Percentiles rank a stretch among this genome's conserved stretches.
phyloP scores from a whole-genome alignment of 345 rosid species.

The Euphorbia lathyris region DNA sequence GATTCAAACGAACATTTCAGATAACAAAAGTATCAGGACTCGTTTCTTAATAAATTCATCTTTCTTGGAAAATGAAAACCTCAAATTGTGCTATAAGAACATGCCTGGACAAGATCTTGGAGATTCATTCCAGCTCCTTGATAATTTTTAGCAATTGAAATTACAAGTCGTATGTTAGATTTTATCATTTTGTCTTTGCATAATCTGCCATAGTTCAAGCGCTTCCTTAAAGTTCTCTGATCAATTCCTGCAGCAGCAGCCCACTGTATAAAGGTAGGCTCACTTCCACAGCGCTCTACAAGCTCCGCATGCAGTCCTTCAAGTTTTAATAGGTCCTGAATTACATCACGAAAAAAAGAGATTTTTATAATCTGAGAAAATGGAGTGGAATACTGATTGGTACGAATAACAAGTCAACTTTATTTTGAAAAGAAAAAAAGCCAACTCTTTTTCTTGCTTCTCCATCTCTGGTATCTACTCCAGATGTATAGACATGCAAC shows the following conservation, averaged over 20 bases:
- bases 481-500: neutral
- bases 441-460: neutral
- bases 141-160: slow-evolving; percentile 91
- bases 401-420: neutral
- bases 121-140: slow-evolving; percentile 88
- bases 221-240: slow-evolving; percentile 62
- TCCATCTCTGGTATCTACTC: neutral
- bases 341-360: neutral
- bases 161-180: slow-evolving; percentile 92
- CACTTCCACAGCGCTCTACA: slow-evolving; percentile 55
- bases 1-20: slow-evolving; percentile 22
- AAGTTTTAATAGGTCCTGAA: slow-evolving; percentile 78
- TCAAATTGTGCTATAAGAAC: slow-evolving; percentile 1
- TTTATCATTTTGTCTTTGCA: slow-evolving; percentile 96
- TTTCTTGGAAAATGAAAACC: neutral
- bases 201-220: slow-evolving; percentile 54
- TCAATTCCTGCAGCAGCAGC: slow-evolving; percentile 91
- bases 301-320: slow-evolving; percentile 79
- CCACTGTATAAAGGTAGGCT: slow-evolving; percentile 82
- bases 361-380: slow-evolving; percentile 20
- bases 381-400: neutral
- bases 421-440: neutral
- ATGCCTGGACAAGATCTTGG: slow-evolving; percentile 96
- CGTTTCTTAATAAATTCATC: neutral
- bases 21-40: neutral